phyloP scores from a whole-genome alignment of 352 stramenopile species.

The Lagenidium giganteum region DNA sequence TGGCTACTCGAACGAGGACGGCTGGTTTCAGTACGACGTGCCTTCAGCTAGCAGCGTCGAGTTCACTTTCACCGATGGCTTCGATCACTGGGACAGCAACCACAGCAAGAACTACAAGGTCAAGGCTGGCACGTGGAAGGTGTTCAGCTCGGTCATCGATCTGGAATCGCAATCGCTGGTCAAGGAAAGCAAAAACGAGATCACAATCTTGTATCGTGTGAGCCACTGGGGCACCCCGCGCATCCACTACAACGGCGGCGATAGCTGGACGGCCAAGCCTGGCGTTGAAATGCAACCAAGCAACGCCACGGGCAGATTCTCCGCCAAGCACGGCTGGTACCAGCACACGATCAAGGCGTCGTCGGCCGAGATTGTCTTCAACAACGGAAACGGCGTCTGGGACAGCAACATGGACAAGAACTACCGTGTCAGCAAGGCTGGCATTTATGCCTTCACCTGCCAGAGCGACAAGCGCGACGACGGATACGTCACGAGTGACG shows the following conservation, averaged over 20 bases:
- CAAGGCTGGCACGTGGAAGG: conserved; percentile 26
- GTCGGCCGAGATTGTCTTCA: conserved; percentile 41
- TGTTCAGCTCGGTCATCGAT: too few species aligned
- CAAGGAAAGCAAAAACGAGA: conserved; percentile 24
- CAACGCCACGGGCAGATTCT: conserved; percentile 15
- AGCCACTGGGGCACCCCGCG: conserved; percentile 33
- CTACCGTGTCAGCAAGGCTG: conserved; percentile 29
- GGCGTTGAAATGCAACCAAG: conserved; percentile 17
- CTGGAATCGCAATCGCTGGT: conserved; percentile 29
- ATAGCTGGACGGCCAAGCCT: conserved; percentile 15
- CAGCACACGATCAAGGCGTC: conserved; percentile 26
- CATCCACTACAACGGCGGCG: conserved; percentile 36
- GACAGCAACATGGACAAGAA: conserved; percentile 41
- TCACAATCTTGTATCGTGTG: conserved; percentile 44
- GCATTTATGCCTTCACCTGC: conserved; percentile 26
- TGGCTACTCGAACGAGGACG: conserved; percentile 29
- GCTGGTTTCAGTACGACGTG: conserved; percentile 39
- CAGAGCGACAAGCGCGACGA: conserved; percentile 3
- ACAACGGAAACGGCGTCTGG: conserved; percentile 34
- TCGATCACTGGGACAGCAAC: conserved; percentile 38
- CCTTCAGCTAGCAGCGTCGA: conserved; percentile 22
- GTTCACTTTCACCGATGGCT: conserved; percentile 38
- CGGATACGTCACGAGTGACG: conserved; percentile 25
- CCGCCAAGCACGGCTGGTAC: conserved; percentile 25
- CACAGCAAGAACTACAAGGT: conserved; percentile 34